Evolutionary conservation across 768 basidiomycete genomes (phyloP).

Genomic region (Boletus sp.): DNA sequence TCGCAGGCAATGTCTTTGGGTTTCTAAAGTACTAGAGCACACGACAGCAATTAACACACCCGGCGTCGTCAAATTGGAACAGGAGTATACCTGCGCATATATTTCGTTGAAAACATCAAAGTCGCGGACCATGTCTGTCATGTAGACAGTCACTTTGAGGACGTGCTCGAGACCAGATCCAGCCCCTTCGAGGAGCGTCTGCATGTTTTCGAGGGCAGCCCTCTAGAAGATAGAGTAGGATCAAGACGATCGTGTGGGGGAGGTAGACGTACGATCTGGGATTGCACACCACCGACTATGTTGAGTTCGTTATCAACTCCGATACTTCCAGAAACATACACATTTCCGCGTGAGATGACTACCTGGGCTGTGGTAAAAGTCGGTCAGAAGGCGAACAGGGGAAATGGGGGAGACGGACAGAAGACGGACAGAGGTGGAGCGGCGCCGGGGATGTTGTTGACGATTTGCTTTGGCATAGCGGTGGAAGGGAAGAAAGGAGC

Average conservation of each 20-base stretch:
- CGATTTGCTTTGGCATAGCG: conserved; percentile 28
- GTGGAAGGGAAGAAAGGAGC: neutral
- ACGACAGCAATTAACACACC: neutral
- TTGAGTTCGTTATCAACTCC: conserved; percentile 31
- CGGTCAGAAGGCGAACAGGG: neutral
- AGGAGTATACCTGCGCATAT: conserved; percentile 31
- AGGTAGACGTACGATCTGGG: conserved; percentile 34
- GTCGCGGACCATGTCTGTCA: conserved; percentile 36
- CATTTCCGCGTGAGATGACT: conserved; percentile 31
- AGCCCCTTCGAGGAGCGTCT: conserved; percentile 34
- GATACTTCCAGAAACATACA: conserved; percentile 42
- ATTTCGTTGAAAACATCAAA: conserved; percentile 39
- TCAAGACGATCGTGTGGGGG: neutral
- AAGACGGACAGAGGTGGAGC: conserved; percentile 34
- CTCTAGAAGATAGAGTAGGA: conserved; percentile 20
- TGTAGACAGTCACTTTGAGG: conserved; percentile 41
- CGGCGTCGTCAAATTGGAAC: neutral
- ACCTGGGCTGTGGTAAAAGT: conserved; percentile 32
- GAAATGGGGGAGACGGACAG: conserved; percentile 21
- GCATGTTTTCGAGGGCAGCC: conserved; percentile 39
- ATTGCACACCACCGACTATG: conserved; percentile 37
- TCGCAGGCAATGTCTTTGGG: conserved; percentile 43
- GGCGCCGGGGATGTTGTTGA: conserved; percentile 29
- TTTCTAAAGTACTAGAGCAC: conserved; percentile 44
- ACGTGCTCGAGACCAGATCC: conserved; percentile 37